Evolutionary conservation across 2,329 filamentous ascomycete genomes (phyloP).

Genomic region (Aotearoamyces nothofagi): DNA sequence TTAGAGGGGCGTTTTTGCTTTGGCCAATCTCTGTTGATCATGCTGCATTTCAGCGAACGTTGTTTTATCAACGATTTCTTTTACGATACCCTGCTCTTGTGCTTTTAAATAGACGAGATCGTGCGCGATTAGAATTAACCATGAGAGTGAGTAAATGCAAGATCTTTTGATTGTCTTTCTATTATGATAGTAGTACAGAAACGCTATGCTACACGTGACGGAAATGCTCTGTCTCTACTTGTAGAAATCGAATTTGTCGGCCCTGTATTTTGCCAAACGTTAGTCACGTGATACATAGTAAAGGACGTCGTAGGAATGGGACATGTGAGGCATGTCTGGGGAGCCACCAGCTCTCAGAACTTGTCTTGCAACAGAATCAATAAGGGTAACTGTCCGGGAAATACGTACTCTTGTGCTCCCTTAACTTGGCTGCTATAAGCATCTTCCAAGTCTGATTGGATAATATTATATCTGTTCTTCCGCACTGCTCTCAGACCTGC

Average conservation of each 20-base stretch:
- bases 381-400: conserved; percentile 13
- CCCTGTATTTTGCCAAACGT: conserved; percentile 16
- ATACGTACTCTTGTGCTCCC: conserved; percentile 51
- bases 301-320: background rate
- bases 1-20: no score
- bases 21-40: no score
- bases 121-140: no score
- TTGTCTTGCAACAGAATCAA: background rate
- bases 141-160: no score
- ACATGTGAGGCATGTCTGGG: background rate
- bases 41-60: no score
- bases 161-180: no score
- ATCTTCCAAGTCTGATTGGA: conserved; percentile 91
- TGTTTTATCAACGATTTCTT: no score
- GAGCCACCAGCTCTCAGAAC: no score
- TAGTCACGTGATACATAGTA: no score
- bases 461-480: conserved; percentile 99
- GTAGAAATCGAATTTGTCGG: conserved; percentile 83
- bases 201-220: conserved; percentile 1
- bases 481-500: conserved; percentile 84
- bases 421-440: conserved; percentile 97
- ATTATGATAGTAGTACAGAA: no score
- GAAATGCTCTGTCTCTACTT: conserved; percentile 33
- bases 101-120: no score
- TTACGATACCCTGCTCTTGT: no score